A percentile compares a stretch with the other conserved stretches of the same genome.
phyloP scores from a whole-genome alignment of 805 yeast genomes.

The Cyberlindnera mississippiensis region DNA sequence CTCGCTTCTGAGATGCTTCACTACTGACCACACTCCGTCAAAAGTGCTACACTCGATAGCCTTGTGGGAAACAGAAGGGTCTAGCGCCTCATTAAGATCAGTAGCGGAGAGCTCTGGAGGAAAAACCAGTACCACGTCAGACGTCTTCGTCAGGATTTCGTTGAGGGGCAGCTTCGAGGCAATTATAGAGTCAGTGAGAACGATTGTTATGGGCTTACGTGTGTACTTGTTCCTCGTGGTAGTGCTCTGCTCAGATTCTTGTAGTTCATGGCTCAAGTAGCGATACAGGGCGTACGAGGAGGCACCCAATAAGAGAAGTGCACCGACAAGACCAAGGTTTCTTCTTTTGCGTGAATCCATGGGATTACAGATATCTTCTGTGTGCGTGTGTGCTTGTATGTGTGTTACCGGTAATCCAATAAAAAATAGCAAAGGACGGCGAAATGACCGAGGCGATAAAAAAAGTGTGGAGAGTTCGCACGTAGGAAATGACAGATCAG shows the following conservation, averaged over 20 bases:
- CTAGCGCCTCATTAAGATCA: conserved; percentile 22
- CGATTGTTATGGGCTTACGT: conserved; percentile 21
- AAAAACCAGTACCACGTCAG: conserved; percentile 33
- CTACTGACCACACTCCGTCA: conserved; percentile 50
- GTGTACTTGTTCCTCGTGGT: conserved; percentile 15
- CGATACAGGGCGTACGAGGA: conserved; percentile 13
- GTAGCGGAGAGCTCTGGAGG: conserved; percentile 28
- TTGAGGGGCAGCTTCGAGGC: conserved; percentile 24
- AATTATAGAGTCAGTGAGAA: conserved; percentile 26
- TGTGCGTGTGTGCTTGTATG: not conserved
- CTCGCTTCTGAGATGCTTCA: conserved; percentile 45
- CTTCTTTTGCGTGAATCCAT: conserved; percentile 7
- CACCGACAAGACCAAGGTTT: conserved; percentile 9
- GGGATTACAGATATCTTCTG: not conserved
- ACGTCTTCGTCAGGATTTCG: conserved; percentile 24
- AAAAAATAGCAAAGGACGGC: no score
- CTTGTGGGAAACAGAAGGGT: conserved; percentile 27
- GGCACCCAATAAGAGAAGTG: conserved; percentile 8
- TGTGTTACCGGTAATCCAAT: no score
- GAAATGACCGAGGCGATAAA: no score
- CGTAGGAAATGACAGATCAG: no score
- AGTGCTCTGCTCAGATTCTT: not conserved
- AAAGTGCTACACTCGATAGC: conserved; percentile 39
- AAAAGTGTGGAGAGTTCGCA: no score
- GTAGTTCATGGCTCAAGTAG: not conserved